A percentile compares a stretch with the other conserved stretches of the same genome.
phyloP scores from a whole-genome alignment of 106 monocot species.

The Agapanthus africanus region DNA sequence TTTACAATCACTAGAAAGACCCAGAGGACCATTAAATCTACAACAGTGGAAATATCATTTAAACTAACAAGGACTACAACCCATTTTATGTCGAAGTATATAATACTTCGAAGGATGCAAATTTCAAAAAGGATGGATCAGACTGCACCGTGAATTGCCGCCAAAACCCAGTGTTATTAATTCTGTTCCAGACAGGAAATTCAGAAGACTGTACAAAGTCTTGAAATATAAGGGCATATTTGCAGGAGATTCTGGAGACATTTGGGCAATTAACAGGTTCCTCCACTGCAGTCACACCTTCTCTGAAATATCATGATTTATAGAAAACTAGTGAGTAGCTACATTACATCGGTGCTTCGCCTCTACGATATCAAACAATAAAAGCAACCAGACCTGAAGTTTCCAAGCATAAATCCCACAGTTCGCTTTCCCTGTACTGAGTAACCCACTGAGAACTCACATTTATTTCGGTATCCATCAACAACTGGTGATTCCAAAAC shows the following conservation, averaged over 20 bases:
- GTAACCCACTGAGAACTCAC: slow-evolving; percentile 93
- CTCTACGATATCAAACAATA: neutral
- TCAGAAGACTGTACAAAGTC: slow-evolving; percentile 68
- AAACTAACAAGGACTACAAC: neutral
- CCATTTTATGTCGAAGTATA: neutral
- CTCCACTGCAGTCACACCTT: slow-evolving; percentile 86
- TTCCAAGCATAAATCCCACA: slow-evolving; percentile 95
- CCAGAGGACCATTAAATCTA: neutral
- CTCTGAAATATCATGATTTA: slow-evolving; percentile 38
- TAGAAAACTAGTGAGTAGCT: slow-evolving; percentile 1
- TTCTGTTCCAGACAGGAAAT: slow-evolving; percentile 80
- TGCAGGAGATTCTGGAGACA: slow-evolving; percentile 67
- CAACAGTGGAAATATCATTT: neutral
- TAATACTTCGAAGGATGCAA: neutral
- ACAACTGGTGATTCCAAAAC: slow-evolving; percentile 83
- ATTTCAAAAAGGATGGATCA: neutral
- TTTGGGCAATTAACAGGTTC: slow-evolving; percentile 84
- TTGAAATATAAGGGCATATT: slow-evolving; percentile 79
- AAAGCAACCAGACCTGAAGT: slow-evolving; percentile 60
- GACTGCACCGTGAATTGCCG: slow-evolving; percentile 65
- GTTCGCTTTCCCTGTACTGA: slow-evolving; percentile 72
- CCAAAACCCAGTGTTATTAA: slow-evolving; percentile 88
- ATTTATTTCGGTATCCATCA: slow-evolving; percentile 91
- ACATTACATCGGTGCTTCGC: neutral
- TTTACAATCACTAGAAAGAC: neutral